Conservation (phyloP, 768 basidiomycete genomes). For the Psilocybe azurescens region DNA sequence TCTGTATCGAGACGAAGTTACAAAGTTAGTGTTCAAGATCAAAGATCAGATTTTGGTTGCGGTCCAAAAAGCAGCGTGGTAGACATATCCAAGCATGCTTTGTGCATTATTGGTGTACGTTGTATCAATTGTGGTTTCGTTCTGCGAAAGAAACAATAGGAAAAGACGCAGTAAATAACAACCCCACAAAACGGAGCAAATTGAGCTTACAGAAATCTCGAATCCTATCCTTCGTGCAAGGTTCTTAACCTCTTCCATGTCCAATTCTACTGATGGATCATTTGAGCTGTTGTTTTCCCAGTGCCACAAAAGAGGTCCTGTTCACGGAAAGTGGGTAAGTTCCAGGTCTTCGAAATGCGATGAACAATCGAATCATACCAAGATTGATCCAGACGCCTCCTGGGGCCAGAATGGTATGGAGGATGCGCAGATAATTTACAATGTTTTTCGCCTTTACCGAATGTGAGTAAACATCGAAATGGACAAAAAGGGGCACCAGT, state of each 20-base stretch:
- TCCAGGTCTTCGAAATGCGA: neutral
- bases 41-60: conserved; percentile 46
- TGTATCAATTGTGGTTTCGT: conserved; percentile 79
- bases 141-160: conserved; percentile 45
- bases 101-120: conserved; percentile 86
- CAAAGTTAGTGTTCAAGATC: too few relatives aligned
- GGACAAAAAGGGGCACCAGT: neutral
- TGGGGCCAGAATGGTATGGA: conserved; percentile 80
- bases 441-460: conserved; percentile 82
- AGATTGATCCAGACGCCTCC: conserved; percentile 95
- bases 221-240: conserved; percentile 82
- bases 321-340: neutral
- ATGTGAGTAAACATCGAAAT: neutral
- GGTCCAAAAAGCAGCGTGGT: conserved; percentile 86
- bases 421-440: conserved; percentile 86
- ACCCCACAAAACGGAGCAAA: neutral
- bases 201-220: conserved; percentile 68
- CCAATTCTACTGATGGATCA: conserved; percentile 86
- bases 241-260: conserved; percentile 85
- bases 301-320: conserved; percentile 96
- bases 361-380: conserved; percentile 15
- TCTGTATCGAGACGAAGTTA: neutral
- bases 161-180: too few relatives aligned
- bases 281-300: conserved; percentile 87
- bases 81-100: conserved; percentile 85